Evolutionary conservation across 192 early-diverging fungal genomes (phyloP).

Genomic region (Rhizoclosmatium globosum): DNA sequence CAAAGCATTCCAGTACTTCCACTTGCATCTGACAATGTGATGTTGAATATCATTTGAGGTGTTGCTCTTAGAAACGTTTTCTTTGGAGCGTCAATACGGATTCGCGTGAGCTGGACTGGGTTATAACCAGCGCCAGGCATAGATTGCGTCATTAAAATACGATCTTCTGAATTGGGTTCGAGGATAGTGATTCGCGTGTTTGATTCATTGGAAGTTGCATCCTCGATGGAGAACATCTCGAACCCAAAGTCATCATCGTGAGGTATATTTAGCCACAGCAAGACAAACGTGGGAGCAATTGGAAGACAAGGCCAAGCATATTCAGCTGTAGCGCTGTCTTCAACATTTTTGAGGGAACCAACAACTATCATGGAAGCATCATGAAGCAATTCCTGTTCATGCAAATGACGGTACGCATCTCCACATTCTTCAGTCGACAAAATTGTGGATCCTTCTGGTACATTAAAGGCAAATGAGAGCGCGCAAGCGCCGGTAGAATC

Average conservation of each 20-base stretch:
- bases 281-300: not conserved
- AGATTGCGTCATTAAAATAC: not conserved
- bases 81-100: constrained; percentile 18
- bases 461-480: not conserved
- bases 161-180: not conserved
- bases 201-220: not conserved
- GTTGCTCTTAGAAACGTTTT: not conserved
- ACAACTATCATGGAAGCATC: constrained; percentile 10
- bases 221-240: not conserved
- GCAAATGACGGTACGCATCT: constrained; percentile 10
- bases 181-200: not conserved
- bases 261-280: not conserved
- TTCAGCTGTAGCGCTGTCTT: not conserved
- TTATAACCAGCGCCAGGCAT: constrained; percentile 10
- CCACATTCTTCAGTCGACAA: not conserved
- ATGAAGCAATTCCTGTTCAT: not conserved
- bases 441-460: not conserved
- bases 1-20: constrained; percentile 1
- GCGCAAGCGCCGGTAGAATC: constrained; percentile 12
- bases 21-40: constrained; percentile 12
- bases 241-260: constrained; percentile 20
- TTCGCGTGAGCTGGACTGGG: constrained; percentile 14
- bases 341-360: constrained; percentile 1
- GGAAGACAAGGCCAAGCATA: constrained; percentile 17
- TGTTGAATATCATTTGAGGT: constrained; percentile 9